Base-by-base conservation (phyloP, 805 yeast species). In the Metschnikowia peoriensis region DNA sequence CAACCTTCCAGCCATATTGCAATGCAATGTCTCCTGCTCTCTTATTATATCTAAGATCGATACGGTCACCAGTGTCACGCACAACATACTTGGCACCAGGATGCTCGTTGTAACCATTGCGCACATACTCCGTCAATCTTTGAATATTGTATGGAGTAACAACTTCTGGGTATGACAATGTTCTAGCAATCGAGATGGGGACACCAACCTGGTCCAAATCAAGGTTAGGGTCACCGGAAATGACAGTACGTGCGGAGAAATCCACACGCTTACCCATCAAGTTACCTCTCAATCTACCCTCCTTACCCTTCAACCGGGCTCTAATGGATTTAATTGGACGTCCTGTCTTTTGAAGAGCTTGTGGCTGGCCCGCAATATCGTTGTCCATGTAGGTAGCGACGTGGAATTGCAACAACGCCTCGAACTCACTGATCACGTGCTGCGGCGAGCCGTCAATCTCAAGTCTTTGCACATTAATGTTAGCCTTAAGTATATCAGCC, bases 211-310 rank as follows among this genome's bases (percentile, higher is more conserved):
- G 98, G 68, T 96, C 99, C 60, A 94, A 81, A 62, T 94, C 98
- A 63, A 94, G 79, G 66, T 94, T 94, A 43, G 99, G 99, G 70
- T 94, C 99, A 80, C 98, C 98, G 9, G 99, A 92, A 78, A 94
- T 94, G 66, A 94, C 99, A 1, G 99, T 92, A 78, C 99, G 90
- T 9, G 99, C 99, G 39, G 98, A 93, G 67, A 91, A 94, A 71
- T 94, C 97, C 54, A 94, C 99, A 81, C 99, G 94, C 80, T 94
- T 94, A 72, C 99, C 99, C 99, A 94, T 94, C 65, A 94, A 77
- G 67, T 94, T 94, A 67, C 98, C 98, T 82, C 99, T 86, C 58
- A 94, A 84, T 78, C 99, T 92, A 56, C 99, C 99, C 77, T 94
- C 99, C 65, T 94, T 94, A 77, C 99, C 99, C 86, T 94, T 94